Conservation (phyloP, 2,329 filamentous ascomycete species). For the Pseudopyrenochaeta lycopersici region DNA sequence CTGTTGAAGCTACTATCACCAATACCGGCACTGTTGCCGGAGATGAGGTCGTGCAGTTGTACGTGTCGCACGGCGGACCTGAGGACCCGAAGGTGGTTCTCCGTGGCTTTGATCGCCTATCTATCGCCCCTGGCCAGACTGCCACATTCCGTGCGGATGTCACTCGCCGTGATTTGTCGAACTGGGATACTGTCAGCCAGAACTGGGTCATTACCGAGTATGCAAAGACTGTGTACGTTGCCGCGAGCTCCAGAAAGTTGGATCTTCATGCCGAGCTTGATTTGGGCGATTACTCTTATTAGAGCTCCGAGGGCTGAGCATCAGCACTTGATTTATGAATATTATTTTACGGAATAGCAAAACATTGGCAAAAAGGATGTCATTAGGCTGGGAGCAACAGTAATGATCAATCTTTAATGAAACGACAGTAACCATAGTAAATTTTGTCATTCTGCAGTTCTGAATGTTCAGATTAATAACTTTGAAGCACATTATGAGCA, state of each 20-base stretch:
- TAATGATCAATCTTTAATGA: too few relatives aligned
- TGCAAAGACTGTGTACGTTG: slow-evolving; percentile 68
- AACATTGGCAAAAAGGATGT: too few relatives aligned
- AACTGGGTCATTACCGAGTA: slow-evolving; percentile 77
- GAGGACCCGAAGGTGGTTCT: slow-evolving; percentile 73
- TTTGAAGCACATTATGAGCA: too few relatives aligned
- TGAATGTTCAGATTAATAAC: too few relatives aligned
- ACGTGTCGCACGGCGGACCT: slow-evolving; percentile 81
- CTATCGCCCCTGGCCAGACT: slow-evolving; percentile 73
- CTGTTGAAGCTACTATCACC: slow-evolving; percentile 71
- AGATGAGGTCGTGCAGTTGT: slow-evolving; percentile 77
- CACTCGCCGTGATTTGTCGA: slow-evolving; percentile 82
- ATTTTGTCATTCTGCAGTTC: too few relatives aligned
- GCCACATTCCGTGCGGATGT: slow-evolving; percentile 73
- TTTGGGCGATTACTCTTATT: slow-evolving; percentile 25
- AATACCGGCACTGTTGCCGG: slow-evolving; percentile 74
- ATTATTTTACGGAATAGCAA: too few relatives aligned
- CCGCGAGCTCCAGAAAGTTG: slow-evolving; percentile 66
- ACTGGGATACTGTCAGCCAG: slow-evolving; percentile 82
- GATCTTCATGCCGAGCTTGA: slow-evolving; percentile 52
- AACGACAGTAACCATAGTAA: too few relatives aligned
- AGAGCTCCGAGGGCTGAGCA: not conserved
- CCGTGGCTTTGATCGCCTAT: slow-evolving; percentile 82
- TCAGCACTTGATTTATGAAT: too few relatives aligned
- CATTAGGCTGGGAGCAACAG: too few relatives aligned